Evolutionary conservation across 495 filamentous ascomycete genomes (phyloP), one percentile per base, ranked within the genome.

Genomic region (Penicillium maclennaniae): DNA sequence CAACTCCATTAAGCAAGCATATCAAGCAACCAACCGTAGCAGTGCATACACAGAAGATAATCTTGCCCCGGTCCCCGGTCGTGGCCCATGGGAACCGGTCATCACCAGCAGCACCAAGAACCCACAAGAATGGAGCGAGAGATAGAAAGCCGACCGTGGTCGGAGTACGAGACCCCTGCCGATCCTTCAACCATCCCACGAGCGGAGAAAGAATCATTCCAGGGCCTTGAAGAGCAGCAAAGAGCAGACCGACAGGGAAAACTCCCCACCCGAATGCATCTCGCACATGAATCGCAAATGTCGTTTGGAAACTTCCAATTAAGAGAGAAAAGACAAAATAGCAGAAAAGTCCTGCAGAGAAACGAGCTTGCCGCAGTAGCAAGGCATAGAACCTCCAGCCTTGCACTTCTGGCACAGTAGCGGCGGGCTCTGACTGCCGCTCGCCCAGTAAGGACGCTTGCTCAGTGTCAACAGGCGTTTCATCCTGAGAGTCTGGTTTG

Each of bases 221-320:
- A 0, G 72, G 72, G 15, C 51, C 53, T 31, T 70, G 61, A 7
- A 73, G 51, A 4, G 53, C 38, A 21, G 63, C 55, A 25, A 73
- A 68, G 47, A 72, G 44, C 28, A 71, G 43, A 2, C 71, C 66
- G 1, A 61, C 56, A 4, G 46, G 51, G 21, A 66, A 43, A 2
- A 54, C 60, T 1, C 65, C 65, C 69, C 71, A 74, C 8, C 51
- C 54, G 46, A 74, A 74, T 15, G 54, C 50, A 2, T 54, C 31
- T 15, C 58, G 56, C 8, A 71, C 58, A 54, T 72, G 69, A 3
- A 69, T 43, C 0, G 69, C 50, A 1, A 72, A 43, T 0, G 71
- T 74, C 0, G 66, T 61, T 14, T 69, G 56, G 38, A 72, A 67
- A 27, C 56, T 19, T 51, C 61, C 54, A 19, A 68, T 51, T 7